A percentile compares a stretch with the other conserved stretches of the same genome.
Evolutionary conservation across 306 rosid species (phyloP).

Genomic region (Quercus glauca): DNA sequence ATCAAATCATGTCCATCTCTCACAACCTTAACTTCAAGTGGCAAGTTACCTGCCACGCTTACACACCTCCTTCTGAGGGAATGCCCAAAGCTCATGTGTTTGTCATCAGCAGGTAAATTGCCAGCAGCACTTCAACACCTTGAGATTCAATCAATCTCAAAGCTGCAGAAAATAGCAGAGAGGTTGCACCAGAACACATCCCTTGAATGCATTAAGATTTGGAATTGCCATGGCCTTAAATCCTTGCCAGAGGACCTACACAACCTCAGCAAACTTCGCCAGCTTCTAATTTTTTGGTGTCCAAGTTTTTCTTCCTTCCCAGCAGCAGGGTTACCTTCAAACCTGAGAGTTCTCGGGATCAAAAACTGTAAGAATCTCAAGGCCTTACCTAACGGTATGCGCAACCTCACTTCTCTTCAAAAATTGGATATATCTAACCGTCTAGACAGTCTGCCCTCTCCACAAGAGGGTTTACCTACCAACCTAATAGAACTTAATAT

Average conservation of each 20-base stretch:
- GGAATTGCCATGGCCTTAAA: constrained; percentile 15
- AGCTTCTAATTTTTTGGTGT: not conserved
- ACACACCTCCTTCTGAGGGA: constrained; percentile 7
- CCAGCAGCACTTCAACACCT: no score
- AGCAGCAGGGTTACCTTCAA: not conserved
- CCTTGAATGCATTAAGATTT: constrained; percentile 18
- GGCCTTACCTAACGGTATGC: not conserved
- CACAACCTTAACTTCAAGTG: not conserved
- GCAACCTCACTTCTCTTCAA: not conserved
- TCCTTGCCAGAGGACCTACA: constrained; percentile 10
- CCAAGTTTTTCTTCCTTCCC: not conserved
- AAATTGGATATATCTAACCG: not conserved
- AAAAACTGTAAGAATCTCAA: not conserved
- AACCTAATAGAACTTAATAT: not conserved
- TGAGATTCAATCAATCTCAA: no score
- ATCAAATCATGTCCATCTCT: constrained; percentile 12
- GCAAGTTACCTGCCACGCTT: constrained; percentile 10
- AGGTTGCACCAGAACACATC: constrained; percentile 1
- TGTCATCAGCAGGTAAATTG: not conserved
- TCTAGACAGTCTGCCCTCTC: not conserved
- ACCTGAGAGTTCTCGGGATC: not conserved
- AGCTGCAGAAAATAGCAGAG: constrained; percentile 4
- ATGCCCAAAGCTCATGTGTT: not conserved
- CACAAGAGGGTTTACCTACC: not conserved
- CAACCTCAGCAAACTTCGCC: not conserved